Base-by-base conservation (phyloP, 2,329 filamentous ascomycete species). In the Fonsecaea multimorphosa region DNA sequence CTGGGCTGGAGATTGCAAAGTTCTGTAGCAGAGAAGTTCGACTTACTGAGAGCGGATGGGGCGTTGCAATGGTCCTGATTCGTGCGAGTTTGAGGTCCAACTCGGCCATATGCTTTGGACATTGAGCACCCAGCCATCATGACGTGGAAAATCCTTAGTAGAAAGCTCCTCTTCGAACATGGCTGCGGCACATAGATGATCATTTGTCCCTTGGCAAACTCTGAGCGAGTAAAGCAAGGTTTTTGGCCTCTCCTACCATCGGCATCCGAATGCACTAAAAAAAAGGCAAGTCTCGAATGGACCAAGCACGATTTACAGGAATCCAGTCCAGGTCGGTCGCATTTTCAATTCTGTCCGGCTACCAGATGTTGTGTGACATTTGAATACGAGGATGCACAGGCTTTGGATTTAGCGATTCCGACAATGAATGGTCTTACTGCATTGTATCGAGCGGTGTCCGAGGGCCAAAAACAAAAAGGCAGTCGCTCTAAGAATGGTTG, bases 131-230 rank as follows among this genome's bases (percentile, higher is more conserved):
- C 44, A 24, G 12, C 19, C 44, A 49, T 3, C 5, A 49, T 49
- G 44, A 49, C 44, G 44, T 49, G 19, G 40, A 49, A 49, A 49
- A 22, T 22, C 27, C 22, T 27, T 49, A 24, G 44, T 49, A 49
- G 44, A 49, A 49, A 16, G 9, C 22, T 24, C 19, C 8, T 27
- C 44, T 24, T 49, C 44, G 14, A 22, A 24, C 8, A 49, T 49
- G 44, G 22, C 6, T 49, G 19, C 44, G 19, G 44, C n/a, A 46
- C 7, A 8, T 9, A 11, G 40, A 22, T 11, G 40, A 22, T 46
- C n/a, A 46, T 46, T 46, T 8, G 40, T n/a, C n/a, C 5, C 7
- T 19, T 22, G 40, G n/a, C 7, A 49, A 49, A 16, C 7, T 24
- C 44, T 49, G 2, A 24, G 44, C 44, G 19, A 49, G 12, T 49